A percentile compares a stretch with the other conserved stretches of the same genome.
These are phyloP conservation scores for Neurospora tetraspora DNA, from an alignment of 495 filamentous ascomycete genomes.

Conservation along the genomic window DNA sequence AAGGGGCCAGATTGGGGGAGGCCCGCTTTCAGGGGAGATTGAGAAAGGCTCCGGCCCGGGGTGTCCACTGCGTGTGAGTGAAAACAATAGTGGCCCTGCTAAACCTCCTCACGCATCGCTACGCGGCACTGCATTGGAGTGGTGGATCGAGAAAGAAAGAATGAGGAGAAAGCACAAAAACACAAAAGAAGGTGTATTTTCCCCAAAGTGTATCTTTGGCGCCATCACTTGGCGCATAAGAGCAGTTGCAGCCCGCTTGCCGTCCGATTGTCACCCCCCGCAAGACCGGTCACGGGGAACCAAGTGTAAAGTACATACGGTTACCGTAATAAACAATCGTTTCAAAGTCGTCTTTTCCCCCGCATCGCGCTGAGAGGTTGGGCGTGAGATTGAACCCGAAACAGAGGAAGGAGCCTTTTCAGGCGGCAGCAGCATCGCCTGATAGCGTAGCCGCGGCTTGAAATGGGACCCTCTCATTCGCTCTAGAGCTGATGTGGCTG, in stretches of 20 bases:
- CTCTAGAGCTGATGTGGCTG: background rate
- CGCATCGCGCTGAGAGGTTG: background rate
- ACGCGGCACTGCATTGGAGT: background rate
- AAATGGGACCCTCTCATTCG: background rate
- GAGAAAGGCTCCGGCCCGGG: background rate
- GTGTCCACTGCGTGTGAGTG: background rate
- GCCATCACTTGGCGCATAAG: background rate
- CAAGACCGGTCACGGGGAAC: background rate
- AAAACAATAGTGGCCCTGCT: background rate
- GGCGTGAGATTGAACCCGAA: background rate
- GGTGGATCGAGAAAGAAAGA: background rate
- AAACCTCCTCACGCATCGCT: background rate
- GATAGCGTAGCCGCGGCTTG: background rate
- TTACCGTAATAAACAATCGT: background rate
- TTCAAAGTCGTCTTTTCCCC: background rate
- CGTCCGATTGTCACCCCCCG: background rate
- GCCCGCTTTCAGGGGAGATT: background rate
- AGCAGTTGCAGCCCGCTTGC: background rate
- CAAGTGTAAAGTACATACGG: background rate
- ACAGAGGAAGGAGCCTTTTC: background rate
- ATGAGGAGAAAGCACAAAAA: background rate
- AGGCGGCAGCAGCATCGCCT: background rate
- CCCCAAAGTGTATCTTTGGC: background rate
- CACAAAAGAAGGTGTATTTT: background rate
- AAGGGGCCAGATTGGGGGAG: background rate